These are phyloP conservation scores for Hypholoma fasciculare DNA, from an alignment of 768 basidiomycete species.

Conservation along the genomic window DNA sequence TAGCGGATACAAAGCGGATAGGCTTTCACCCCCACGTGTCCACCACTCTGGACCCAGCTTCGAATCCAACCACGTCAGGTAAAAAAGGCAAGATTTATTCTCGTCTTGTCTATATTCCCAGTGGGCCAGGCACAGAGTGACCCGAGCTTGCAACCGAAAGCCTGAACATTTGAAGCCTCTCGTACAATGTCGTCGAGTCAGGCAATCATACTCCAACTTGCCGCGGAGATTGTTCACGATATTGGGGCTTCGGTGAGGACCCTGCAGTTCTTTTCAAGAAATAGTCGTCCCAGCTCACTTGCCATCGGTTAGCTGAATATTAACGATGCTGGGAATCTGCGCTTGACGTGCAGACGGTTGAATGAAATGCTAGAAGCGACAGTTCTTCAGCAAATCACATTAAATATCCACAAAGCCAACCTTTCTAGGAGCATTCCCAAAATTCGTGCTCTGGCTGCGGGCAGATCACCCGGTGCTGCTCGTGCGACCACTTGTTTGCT, in stretches of 20 bases:
- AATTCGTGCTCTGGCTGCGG: slow-evolving; percentile 4
- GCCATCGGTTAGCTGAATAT: not conserved
- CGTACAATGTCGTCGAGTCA: not conserved
- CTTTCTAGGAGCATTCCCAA: not conserved
- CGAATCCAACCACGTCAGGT: too few species aligned
- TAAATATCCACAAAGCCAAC: slow-evolving; percentile 1
- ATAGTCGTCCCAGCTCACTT: not conserved
- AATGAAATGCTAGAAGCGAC: slow-evolving; percentile 3
- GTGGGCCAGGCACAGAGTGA: too few species aligned
- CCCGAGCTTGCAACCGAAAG: too few species aligned
- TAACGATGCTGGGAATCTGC: slow-evolving; percentile 1
- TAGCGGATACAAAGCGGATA: too few species aligned
- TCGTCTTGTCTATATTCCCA: too few species aligned
- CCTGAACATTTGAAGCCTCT: not conserved
- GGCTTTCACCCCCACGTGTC: too few species aligned
- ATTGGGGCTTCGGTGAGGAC: not conserved
- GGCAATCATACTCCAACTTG: not conserved
- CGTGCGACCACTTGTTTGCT: not conserved
- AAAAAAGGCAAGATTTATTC: too few species aligned
- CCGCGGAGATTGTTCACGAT: not conserved
- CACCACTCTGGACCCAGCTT: too few species aligned
- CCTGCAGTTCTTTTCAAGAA: too few species aligned
- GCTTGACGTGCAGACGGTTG: slow-evolving; percentile 10
- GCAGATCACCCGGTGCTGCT: not conserved
- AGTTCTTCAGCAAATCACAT: not conserved